A percentile compares a stretch with the other conserved stretches of the same genome.
phyloP scores from a whole-genome alignment of 805 yeast species.

The Ogataea sp. region DNA sequence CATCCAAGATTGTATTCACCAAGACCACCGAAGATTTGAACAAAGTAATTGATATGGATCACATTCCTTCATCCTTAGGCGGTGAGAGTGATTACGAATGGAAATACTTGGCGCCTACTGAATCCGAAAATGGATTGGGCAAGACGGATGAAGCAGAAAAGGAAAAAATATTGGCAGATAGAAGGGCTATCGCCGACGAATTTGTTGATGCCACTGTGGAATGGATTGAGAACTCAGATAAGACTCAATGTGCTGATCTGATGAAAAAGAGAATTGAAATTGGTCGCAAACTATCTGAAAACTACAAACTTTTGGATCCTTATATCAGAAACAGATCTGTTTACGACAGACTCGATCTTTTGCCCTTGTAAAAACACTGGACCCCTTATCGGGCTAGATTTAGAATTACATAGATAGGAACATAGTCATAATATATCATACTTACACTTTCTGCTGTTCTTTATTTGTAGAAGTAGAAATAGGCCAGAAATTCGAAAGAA shows the following conservation, averaged over 20 bases:
- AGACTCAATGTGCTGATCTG: constrained; percentile 38
- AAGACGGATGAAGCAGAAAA: constrained; percentile 38
- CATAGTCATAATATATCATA: no score
- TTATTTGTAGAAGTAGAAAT: no score
- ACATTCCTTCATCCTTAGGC: constrained; percentile 67
- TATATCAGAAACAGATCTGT: constrained; percentile 72
- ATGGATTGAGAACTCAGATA: constrained; percentile 67
- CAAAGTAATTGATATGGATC: constrained; percentile 47
- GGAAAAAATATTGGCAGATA: constrained; percentile 33
- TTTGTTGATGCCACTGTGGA: constrained; percentile 59
- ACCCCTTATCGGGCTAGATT: no score
- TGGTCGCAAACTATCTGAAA: constrained; percentile 45
- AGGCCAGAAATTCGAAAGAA: no score
- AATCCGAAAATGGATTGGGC: constrained; percentile 44
- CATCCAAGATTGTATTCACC: constrained; percentile 82
- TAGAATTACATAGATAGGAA: no score
- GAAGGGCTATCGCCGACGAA: constrained; percentile 43
- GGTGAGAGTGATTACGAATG: constrained; percentile 58
- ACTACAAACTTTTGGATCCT: constrained; percentile 69
- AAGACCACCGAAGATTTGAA: constrained; percentile 59
- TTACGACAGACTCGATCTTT: constrained; percentile 63
- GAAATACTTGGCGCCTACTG: constrained; percentile 54
- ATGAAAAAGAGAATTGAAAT: constrained; percentile 47
- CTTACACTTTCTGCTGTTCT: no score
- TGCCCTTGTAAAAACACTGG: no score